Evolutionary conservation across 441 rosid genomes (phyloP).

Genomic region (Adansonia rubrostipa): DNA sequence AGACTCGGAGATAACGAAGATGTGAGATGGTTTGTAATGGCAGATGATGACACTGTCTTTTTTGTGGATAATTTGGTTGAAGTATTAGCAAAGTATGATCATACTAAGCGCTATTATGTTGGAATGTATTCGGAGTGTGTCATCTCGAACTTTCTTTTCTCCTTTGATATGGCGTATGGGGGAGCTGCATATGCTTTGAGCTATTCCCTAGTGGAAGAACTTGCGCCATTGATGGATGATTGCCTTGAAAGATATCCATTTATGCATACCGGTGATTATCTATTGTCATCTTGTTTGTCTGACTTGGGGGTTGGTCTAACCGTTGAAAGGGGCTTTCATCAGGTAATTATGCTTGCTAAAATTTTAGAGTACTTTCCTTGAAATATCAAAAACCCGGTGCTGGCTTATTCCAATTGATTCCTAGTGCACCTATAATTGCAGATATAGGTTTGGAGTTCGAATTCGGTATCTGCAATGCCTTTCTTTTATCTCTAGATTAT

Average conservation of each 20-base stretch:
- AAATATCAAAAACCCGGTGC: too few relatives aligned
- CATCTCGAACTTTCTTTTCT: constrained; percentile 44
- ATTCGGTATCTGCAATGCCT: too few relatives aligned
- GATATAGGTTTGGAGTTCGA: too few relatives aligned
- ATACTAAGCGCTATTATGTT: constrained; percentile 52
- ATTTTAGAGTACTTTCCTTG: too few relatives aligned
- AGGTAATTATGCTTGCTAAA: constrained; percentile 37
- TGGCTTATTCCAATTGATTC: too few relatives aligned
- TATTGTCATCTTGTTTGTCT: constrained; percentile 49
- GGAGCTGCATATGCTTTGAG: constrained; percentile 73
- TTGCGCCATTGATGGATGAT: constrained; percentile 48
- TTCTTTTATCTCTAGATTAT: too few relatives aligned
- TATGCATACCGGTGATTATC: constrained; percentile 42
- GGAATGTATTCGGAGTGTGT: constrained; percentile 58
- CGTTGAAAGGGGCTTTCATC: constrained; percentile 55
- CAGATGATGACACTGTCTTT: constrained; percentile 65
- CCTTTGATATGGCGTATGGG: constrained; percentile 72
- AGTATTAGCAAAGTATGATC: constrained; percentile 52
- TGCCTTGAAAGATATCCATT: constrained; percentile 57
- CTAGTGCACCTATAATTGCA: too few relatives aligned
- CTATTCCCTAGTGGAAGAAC: constrained; percentile 49
- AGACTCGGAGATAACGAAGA: constrained; percentile 38
- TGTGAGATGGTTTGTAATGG: constrained; percentile 70
- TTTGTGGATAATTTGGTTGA: constrained; percentile 61
- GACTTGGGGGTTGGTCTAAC: constrained; percentile 51